Conservation (phyloP, 2,329 filamentous ascomycete species). For the Aspergillus oerlinghausenensis region DNA sequence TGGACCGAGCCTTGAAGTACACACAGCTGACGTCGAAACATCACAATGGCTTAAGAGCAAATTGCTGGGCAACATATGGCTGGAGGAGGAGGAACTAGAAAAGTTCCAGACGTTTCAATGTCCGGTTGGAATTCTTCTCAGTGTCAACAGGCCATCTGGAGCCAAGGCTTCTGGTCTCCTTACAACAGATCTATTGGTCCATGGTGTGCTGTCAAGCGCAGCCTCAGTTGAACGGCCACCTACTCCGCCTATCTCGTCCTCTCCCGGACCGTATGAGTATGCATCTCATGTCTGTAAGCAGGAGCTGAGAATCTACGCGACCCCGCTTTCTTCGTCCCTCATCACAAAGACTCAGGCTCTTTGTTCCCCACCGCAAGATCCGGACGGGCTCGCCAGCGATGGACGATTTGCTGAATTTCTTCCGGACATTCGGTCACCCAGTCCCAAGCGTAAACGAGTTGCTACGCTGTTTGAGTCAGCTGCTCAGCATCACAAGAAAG, state of each 20-base stretch:
- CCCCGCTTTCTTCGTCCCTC: conserved; percentile 31
- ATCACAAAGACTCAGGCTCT: conserved; percentile 31
- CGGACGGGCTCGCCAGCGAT: conserved; percentile 8
- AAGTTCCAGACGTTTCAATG: conserved; percentile 31
- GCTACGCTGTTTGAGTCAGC: conserved; percentile 40
- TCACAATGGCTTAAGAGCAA: conserved; percentile 37
- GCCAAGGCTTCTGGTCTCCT: conserved; percentile 14
- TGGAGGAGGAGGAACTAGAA: conserved; percentile 30
- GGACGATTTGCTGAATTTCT: conserved; percentile 32
- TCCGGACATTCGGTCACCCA: conserved; percentile 35
- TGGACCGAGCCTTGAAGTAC: conserved; percentile 38
- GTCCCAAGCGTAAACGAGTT: conserved; percentile 41
- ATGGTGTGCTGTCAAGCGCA: conserved; percentile 33
- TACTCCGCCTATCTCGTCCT: conserved; percentile 33
- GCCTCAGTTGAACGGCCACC: conserved; percentile 27
- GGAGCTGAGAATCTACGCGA: conserved; percentile 35
- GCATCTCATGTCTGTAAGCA: conserved; percentile 14
- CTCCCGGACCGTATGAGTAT: conserved; percentile 17
- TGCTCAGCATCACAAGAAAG: conserved; percentile 37
- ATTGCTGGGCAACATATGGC: conserved; percentile 32
- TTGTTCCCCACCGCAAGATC: conserved; percentile 28
- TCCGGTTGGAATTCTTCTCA: conserved; percentile 36
- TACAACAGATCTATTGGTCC: conserved; percentile 36
- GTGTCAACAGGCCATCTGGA: conserved; percentile 20
- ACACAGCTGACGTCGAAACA: conserved; percentile 27